Evolutionary conservation across 2,329 filamentous ascomycete species (phyloP).

Genomic region (Fusarium albosuccineum): DNA sequence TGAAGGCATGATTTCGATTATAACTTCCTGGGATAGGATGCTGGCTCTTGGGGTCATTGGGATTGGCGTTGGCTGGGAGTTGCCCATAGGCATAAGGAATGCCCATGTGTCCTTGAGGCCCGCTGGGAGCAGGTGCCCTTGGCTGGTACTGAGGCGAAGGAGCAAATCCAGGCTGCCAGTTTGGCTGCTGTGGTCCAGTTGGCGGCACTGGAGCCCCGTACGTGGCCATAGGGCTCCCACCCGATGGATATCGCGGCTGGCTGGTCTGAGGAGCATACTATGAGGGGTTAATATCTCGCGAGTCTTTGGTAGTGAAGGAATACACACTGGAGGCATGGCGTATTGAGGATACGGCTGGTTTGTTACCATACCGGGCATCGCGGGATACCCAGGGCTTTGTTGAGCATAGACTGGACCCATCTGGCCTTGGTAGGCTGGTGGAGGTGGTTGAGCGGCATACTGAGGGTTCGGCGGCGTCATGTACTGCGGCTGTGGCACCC

Average conservation of each 20-base stretch:
- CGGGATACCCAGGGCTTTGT: conserved; percentile 58
- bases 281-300: conserved; percentile 26
- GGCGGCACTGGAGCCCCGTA: conserved; percentile 53
- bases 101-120: conserved; percentile 49
- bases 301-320: conserved; percentile 18
- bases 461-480: conserved; percentile 59
- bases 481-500: conserved; percentile 69
- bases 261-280: conserved; percentile 50
- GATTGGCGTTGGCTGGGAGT: conserved; percentile 76
- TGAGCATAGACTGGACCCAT: conserved; percentile 61
- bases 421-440: conserved; percentile 59
- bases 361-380: conserved; percentile 59
- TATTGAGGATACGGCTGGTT: conserved; percentile 61
- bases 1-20: conserved; percentile 84
- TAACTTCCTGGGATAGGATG: conserved; percentile 89
- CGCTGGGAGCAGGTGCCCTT: conserved; percentile 47
- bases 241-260: conserved; percentile 50
- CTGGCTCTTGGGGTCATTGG: conserved; percentile 79
- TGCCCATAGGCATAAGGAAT: conserved; percentile 83
- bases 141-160: conserved; percentile 49
- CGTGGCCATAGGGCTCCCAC: conserved; percentile 52
- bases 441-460: conserved; percentile 59
- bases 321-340: conserved; percentile 60
- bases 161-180: conserved; percentile 55
- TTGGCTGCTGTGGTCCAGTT: conserved; percentile 47